A percentile compares a stretch with the other conserved stretches of the same genome.
phyloP scores from a whole-genome alignment of 2,329 filamentous ascomycete species.

The Cercospora janseana region DNA sequence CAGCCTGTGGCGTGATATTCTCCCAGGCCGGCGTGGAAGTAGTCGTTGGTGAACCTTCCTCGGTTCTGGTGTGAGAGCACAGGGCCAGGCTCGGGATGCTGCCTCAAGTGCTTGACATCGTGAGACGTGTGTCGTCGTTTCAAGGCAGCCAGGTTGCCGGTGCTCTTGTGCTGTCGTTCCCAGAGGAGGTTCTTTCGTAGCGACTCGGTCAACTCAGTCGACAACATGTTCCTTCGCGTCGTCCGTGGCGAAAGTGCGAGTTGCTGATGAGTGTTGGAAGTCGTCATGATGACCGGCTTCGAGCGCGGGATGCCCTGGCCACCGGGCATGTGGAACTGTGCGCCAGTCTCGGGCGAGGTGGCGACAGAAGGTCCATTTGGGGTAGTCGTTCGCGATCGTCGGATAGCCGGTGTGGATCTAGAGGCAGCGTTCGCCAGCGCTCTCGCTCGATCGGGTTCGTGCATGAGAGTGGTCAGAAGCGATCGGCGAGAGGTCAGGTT shows the following conservation, averaged over 20 bases:
- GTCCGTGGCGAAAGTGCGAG: constrained; percentile 81
- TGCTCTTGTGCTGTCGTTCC: constrained; percentile 93
- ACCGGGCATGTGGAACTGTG: constrained; percentile 16
- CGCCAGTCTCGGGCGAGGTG: constrained; percentile 52
- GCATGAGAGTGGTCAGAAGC: constrained; percentile 84
- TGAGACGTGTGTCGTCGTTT: constrained; percentile 89
- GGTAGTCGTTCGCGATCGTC: constrained; percentile 62
- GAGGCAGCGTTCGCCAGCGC: constrained; percentile 67
- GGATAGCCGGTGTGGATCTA: constrained; percentile 54
- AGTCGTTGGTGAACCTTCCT: constrained; percentile 76
- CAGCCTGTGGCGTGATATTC: constrained; percentile 85
- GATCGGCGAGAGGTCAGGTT: constrained; percentile 84
- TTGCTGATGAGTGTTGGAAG: constrained; percentile 63
- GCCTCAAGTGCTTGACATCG: constrained; percentile 82
- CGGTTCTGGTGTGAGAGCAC: constrained; percentile 35
- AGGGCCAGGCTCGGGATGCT: constrained; percentile 69
- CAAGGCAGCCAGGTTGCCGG: constrained; percentile 80
- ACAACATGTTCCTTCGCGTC: constrained; percentile 91
- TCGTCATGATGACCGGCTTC: constrained; percentile 76
- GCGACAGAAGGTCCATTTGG: constrained; percentile 67
- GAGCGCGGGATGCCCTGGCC: constrained; percentile 53
- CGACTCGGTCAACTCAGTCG: constrained; percentile 89
- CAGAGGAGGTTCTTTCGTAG: constrained; percentile 87
- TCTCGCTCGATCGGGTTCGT: constrained; percentile 70
- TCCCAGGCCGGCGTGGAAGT: constrained; percentile 77